Base-by-base conservation (phyloP, 768 basidiomycete species). In the Psilocybe subaeruginosa region DNA sequence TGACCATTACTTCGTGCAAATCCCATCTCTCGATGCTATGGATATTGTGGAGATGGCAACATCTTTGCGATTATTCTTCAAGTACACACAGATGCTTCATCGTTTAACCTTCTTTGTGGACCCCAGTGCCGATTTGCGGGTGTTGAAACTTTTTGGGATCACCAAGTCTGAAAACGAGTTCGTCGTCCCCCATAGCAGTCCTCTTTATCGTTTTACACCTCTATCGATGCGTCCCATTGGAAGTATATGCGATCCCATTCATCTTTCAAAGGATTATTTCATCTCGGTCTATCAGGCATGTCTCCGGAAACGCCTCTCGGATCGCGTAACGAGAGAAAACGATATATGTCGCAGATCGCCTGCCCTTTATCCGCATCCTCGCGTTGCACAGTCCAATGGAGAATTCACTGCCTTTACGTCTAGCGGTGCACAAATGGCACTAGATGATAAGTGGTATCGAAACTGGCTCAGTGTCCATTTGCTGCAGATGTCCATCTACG, bases 401-500 rank as follows among this genome's bases (percentile, higher is more conserved):
- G 41, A 61, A 2, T 86, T 85, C 64, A 61, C 69, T 19, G 61
- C 65, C 4, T 2, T 1, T 0, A 30, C 60, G 3, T 86, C 85
- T 59, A 68, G 68, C 3, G 69, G 74, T 41, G 72, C 76, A 11
- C 84, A 85, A 57, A 54, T 75, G 9, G 29, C 61, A 31, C 54
- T 63, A 1, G 64, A 73, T 17, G 59, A 73, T 1, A 64, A 64
- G n/a, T 74, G 72, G 65, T 86, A 79, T 52, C 80, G 82, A 46
- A 23, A 66, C 17, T 78, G 79, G 11, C 68, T 85, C 6, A 70
- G 77, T 3, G 67, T 83, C 30, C 78, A 83, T 63, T 59, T 88
- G 1, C 78, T 79, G 49, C 83, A 86, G 52, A 79, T 87, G 2
- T 64, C 76, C 50, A 82, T 87, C 14, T 74, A 81, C 45, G 76